These are phyloP conservation scores for Backusella westeae DNA, from an alignment of 192 early-diverging fungal genomes.

Conservation along the genomic window DNA sequence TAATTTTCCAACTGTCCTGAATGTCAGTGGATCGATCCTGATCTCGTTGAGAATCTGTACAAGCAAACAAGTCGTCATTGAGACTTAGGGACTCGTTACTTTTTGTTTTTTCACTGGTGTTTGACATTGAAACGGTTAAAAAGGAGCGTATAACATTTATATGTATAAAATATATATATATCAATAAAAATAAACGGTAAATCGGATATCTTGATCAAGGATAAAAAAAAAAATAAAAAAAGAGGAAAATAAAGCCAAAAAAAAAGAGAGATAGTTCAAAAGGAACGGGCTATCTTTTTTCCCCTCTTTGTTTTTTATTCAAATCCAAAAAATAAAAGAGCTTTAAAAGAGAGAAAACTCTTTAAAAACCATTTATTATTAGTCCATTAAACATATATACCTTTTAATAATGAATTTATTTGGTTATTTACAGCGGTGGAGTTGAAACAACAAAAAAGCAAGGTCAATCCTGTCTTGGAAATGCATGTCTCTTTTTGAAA, in stretches of 20 bases:
- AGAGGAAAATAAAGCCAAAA: background rate
- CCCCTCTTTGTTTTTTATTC: background rate
- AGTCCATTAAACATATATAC: too few species aligned
- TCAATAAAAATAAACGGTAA: background rate
- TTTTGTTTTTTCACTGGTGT: background rate
- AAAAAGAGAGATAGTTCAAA: background rate
- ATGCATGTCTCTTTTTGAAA: too few species aligned
- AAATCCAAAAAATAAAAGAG: too few species aligned
- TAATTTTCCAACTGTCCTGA: background rate
- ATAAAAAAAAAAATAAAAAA: background rate
- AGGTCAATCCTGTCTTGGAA: too few species aligned
- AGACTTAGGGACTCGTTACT: background rate
- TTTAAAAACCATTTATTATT: too few species aligned
- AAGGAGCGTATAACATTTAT: background rate
- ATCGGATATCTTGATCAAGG: background rate
- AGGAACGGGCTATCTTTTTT: background rate
- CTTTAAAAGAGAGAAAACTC: too few species aligned
- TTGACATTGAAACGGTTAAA: constrained; percentile 6
- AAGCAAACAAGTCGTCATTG: background rate
- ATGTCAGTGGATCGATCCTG: background rate
- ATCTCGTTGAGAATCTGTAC: background rate
- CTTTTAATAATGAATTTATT: too few species aligned
- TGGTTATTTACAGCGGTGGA: too few species aligned
- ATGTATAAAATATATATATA: background rate
- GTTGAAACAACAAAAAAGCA: too few species aligned